phyloP scores from a whole-genome alignment of 2,329 filamentous ascomycete species.

The Fusarium hostae region DNA sequence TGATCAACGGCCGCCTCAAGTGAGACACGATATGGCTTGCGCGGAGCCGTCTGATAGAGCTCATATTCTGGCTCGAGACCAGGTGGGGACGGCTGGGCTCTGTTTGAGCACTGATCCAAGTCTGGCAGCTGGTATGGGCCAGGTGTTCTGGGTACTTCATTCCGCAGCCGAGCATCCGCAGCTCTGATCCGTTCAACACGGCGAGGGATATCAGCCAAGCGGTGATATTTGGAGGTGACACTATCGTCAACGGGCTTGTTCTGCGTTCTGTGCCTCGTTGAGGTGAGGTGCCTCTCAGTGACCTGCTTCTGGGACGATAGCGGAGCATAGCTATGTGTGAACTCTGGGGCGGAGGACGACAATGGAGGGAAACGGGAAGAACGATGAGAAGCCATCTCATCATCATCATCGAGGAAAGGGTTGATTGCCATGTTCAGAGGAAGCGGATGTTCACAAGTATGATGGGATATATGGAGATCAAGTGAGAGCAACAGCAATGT shows the following conservation, averaged over 20 bases:
- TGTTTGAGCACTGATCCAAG: not conserved
- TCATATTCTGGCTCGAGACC: not conserved
- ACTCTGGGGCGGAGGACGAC: not conserved
- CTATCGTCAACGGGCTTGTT: not conserved
- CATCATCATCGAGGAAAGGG: not conserved
- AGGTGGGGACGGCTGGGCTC: not conserved
- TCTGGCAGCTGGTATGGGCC: conserved; percentile 2
- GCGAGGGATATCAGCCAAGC: not conserved
- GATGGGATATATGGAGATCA: not conserved
- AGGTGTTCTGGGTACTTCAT: conserved; percentile 7
- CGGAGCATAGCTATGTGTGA: not conserved
- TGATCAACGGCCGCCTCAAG: conserved; percentile 1
- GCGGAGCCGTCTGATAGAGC: not conserved
- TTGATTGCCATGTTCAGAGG: not conserved
- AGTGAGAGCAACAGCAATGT: conserved; percentile 9
- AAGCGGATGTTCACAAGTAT: not conserved
- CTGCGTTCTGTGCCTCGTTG: not conserved
- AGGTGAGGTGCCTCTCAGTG: not conserved
- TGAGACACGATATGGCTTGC: conserved; percentile 13
- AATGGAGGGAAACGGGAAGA: not conserved
- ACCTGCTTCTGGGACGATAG: not conserved
- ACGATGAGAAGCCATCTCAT: conserved; percentile 20
- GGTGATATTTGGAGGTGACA: not conserved
- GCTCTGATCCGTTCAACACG: conserved; percentile 1
- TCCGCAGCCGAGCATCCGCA: not conserved